phyloP scores from a whole-genome alignment of 2,329 filamentous ascomycete genomes.

The Clarireedia paspali region DNA sequence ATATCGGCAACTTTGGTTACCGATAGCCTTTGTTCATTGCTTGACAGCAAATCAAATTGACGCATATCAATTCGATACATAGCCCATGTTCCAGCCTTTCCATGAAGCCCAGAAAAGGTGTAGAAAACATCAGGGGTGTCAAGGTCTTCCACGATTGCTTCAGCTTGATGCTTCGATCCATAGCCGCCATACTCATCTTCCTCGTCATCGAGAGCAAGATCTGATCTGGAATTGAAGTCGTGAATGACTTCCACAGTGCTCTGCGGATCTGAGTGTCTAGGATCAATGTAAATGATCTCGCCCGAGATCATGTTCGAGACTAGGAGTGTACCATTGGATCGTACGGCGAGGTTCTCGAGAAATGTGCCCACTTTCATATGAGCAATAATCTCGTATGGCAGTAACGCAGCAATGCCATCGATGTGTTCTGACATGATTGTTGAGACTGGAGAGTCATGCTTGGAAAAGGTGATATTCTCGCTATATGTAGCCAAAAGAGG shows the following conservation, averaged over 20 bases:
- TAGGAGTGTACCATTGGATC: slow-evolving; percentile 44
- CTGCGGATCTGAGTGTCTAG: slow-evolving; percentile 3
- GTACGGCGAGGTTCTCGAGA: slow-evolving; percentile 26
- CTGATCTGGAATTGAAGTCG: neutral
- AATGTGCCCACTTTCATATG: slow-evolving; percentile 4
- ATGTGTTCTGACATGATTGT: neutral
- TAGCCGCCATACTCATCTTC: neutral
- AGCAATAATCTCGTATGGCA: neutral
- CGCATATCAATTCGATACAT: neutral
- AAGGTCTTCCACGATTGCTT: slow-evolving; percentile 2
- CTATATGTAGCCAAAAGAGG: too few species aligned
- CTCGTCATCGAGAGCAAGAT: too few species aligned
- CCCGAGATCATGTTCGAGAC: slow-evolving; percentile 27
- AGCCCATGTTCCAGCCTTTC: neutral
- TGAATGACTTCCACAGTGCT: neutral
- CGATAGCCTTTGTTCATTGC: neutral
- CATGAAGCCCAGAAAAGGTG: slow-evolving; percentile 1
- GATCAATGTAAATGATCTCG: slow-evolving; percentile 19
- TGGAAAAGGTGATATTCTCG: too few species aligned
- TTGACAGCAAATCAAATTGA: neutral
- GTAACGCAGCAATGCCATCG: neutral
- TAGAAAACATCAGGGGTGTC: neutral
- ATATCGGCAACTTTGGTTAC: neutral
- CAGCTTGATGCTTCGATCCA: neutral
- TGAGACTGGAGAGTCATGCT: too few species aligned